phyloP scores from a whole-genome alignment of 805 yeast genomes.

The Starmerella powellii region DNA sequence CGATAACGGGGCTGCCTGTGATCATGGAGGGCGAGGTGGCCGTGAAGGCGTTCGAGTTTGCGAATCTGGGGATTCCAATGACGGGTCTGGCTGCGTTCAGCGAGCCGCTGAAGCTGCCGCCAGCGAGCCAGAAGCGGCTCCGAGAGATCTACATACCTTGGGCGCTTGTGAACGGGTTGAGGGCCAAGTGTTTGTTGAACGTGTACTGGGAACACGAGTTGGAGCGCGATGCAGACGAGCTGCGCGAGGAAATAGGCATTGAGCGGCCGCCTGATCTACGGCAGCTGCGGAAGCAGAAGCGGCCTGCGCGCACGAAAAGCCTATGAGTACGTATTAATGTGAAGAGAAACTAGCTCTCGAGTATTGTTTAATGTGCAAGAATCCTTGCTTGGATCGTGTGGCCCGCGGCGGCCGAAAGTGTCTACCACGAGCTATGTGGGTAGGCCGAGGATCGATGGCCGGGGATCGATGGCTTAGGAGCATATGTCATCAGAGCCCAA shows the following conservation, averaged over 20 bases:
- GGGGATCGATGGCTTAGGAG: too few relatives aligned
- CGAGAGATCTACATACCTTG: constrained; percentile 70
- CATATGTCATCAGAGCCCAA: too few relatives aligned
- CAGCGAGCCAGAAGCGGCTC: constrained; percentile 48
- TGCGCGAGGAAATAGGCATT: constrained; percentile 61
- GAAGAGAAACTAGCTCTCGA: too few relatives aligned
- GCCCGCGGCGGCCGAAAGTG: too few relatives aligned
- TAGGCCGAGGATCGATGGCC: too few relatives aligned
- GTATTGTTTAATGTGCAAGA: too few relatives aligned
- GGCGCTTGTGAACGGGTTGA: constrained; percentile 65
- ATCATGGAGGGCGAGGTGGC: constrained; percentile 95
- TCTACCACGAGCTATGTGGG: too few relatives aligned
- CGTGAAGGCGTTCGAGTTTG: constrained; percentile 80
- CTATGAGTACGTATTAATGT: too few relatives aligned
- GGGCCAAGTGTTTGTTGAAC: constrained; percentile 65
- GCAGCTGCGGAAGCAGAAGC: constrained; percentile 30
- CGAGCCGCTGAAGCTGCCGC: constrained; percentile 68
- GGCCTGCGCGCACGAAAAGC: too few relatives aligned
- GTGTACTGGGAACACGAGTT: constrained; percentile 85
- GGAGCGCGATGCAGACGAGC: constrained; percentile 56
- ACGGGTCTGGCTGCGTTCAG: constrained; percentile 85
- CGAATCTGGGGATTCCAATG: constrained; percentile 89
- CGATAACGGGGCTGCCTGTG: constrained; percentile 79
- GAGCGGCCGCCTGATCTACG: constrained; percentile 72
- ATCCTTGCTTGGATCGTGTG: too few relatives aligned